Base-by-base conservation (phyloP, 2,329 filamentous ascomycete species). In the Colletotrichum tofieldiae region DNA sequence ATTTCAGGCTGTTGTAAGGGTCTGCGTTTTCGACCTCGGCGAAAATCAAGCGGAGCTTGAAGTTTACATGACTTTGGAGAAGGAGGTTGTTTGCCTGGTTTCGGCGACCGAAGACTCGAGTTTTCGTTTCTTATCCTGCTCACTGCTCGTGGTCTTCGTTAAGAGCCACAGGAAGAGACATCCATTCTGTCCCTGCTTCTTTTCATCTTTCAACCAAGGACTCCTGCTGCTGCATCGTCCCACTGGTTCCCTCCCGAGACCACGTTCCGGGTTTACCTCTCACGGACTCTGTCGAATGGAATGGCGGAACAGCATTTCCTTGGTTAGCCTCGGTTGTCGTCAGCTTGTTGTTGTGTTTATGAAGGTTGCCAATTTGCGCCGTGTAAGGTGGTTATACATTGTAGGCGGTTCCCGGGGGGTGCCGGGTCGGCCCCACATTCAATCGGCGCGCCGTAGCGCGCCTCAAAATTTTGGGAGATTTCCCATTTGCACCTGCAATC, bases 381-480 rank as follows among this genome's bases (percentile, higher is more conserved):
- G 20, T 29, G 35, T 12, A 26, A 32, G 45, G n/a, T 9, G 59
- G 56, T 45, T 20, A 5, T 14, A 62, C n/a, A 7, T 20, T 49
- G 43, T 43, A 20, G 8, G 29, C 11, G n/a, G 18, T 52, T 29
- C 18, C 35, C 60, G 47, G 45, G 47, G 45, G n/a, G 35, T 11
- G 16, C 35, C 47, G 32, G 35, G 11, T 29, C 45, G 45, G 60
- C 60, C 60, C 60, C 60, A 63, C 45, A 37, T n/a, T 45, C n/a
- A 51, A 20, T 63, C 60, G 60, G 60, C 60, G 60, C 60, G 60
- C 60, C 35, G 60, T 41, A 52, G 60, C 47, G 47, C 45, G 35
- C 14, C 32, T 52, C 60, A 41, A 41, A 63, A 41, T 5, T 52
- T 63, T 63, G 45, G 60, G 35, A 63, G 23, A 52, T 52, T 41